phyloP scores from a whole-genome alignment of 2,329 filamentous ascomycete species.

The Zymoseptoria passerinii region DNA sequence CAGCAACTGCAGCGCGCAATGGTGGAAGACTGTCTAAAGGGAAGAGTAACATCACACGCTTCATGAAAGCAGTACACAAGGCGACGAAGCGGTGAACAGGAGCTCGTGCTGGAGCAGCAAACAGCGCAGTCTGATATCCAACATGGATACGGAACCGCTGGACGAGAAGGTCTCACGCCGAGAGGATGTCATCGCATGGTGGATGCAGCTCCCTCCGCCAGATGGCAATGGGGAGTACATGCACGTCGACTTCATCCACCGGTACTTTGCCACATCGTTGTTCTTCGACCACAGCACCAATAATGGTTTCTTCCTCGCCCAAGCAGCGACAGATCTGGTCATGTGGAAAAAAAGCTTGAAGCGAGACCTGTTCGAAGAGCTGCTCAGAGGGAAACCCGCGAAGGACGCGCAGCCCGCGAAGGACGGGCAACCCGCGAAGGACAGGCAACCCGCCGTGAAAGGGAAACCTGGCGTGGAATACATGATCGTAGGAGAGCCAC shows the following conservation, averaged over 20 bases:
- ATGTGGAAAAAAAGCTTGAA: constrained; percentile 45
- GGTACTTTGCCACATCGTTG: constrained; percentile 55
- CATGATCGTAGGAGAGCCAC: constrained; percentile 50
- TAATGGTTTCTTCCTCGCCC: constrained; percentile 49
- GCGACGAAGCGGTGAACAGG: neutral
- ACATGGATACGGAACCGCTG: constrained; percentile 17
- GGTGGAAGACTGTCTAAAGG: neutral
- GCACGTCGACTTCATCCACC: constrained; percentile 43
- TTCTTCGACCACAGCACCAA: constrained; percentile 56
- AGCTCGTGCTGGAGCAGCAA: neutral
- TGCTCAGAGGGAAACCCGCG: constrained; percentile 47
- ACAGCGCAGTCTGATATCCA: neutral
- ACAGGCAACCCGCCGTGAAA: constrained; percentile 29
- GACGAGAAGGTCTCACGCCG: constrained; percentile 21
- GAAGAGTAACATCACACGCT: neutral
- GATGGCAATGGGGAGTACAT: constrained; percentile 14
- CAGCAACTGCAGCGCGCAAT: neutral
- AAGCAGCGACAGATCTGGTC: constrained; percentile 43
- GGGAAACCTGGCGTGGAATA: constrained; percentile 47
- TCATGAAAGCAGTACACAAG: neutral
- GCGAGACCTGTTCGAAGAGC: constrained; percentile 48
- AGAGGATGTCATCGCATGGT: constrained; percentile 23
- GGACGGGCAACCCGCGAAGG: constrained; percentile 45
- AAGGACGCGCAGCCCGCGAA: constrained; percentile 52
- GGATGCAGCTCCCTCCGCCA: constrained; percentile 12